Base-by-base conservation (phyloP, 2,329 filamentous ascomycete genomes). In the Verticillium longisporum region DNA sequence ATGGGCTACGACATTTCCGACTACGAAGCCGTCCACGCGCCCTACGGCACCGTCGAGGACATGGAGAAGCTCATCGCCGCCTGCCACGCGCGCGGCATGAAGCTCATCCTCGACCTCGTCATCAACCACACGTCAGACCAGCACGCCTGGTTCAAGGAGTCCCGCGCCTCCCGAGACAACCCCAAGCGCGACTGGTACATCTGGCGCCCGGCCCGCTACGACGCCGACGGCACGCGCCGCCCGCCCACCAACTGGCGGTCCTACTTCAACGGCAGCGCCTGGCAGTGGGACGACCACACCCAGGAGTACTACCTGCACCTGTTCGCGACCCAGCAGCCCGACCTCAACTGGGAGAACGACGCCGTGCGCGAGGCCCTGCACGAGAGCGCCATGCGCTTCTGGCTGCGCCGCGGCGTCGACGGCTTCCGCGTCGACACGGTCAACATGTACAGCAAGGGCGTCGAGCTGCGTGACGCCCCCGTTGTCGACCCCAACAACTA, bases 291-390 rank as follows among this genome's bases (percentile, higher is more conserved):
- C 67, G 85, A 90, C 65, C 70, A 74, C n/a, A 91, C 89, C 0
- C 79, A 81, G 56, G 88, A 93, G 73, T 93, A 91, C 72, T 93
- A 91, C 68, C 83, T 93, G 0, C 86, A 89, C 63, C 80, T 95
- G 11, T 96, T 91, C 71, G 86, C 88, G 6, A 83, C 82, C 5
- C 85, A 90, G 65, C 91, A 94, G 71, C 91, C 91, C 0, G 91
- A 95, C 67, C 79, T 95, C n/a, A 95, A 95, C 74, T 95, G 90
- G 90, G 89, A 93, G 69, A 89, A 88, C 61, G 79, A 80, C 0
- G 84, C 83, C 10, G 84, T 89, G 0, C 83, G 90, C 15, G 76
- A 83, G 55, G 90, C 89, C 1, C 86, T 93, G 6, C 89, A 92
- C 71, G 80, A 88, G 37, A 82, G 83, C 15, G 81, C 88, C 5